Evolutionary conservation across 2,329 filamentous ascomycete species (phyloP), one percentile per base, ranked within the genome.

Genomic region (Trichoderma endophyticum): DNA sequence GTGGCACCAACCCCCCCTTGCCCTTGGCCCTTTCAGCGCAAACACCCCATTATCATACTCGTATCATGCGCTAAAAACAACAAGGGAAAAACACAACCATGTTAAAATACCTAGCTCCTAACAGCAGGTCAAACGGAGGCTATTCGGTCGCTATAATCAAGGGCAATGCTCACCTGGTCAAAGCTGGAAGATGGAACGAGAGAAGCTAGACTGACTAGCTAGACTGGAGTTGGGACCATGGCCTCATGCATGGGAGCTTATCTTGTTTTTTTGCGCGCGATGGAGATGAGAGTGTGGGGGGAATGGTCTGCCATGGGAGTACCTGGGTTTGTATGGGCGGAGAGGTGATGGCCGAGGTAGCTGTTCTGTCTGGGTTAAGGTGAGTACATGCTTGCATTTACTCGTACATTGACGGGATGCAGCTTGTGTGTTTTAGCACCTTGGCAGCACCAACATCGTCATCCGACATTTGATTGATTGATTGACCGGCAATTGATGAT

Each of bases 161-260:
- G 34, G 5, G 5, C 34, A 15, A n/a, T 18, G n/a, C 48, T 54
- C 48, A 24, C n/a, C 48, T 24, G 48, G 48, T 54, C 48, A 54
- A 54, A 54, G 48, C 48, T 54, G 48, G 48, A 51, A 7, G 54
- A 60, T 18, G 36, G 24, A 43, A 51, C 7, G 36, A 43, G 36
- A 43, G 43, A 51, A 21, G 43, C 43, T 51, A 51, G 43, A 21
- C n/a, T n/a, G 9, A n/a, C 3, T n/a, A 6, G 28, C 28, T 69
- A 51, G 24, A 14, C 60, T 62, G 34, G n/a, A 28, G 21, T 63
- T 43, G 60, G 54, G 51, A 26, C 24, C 56, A 60, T 43, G 61
- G 56, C 14, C 57, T 34, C 70, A 61, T 71, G 70, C 70, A 71
- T 71, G 26, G 18, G 62, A 68, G 65, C 65, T 68, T 68, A 68